Conservation (phyloP, 2,329 filamentous ascomycete genomes). For the Phyllosticta paracitricarpa region DNA sequence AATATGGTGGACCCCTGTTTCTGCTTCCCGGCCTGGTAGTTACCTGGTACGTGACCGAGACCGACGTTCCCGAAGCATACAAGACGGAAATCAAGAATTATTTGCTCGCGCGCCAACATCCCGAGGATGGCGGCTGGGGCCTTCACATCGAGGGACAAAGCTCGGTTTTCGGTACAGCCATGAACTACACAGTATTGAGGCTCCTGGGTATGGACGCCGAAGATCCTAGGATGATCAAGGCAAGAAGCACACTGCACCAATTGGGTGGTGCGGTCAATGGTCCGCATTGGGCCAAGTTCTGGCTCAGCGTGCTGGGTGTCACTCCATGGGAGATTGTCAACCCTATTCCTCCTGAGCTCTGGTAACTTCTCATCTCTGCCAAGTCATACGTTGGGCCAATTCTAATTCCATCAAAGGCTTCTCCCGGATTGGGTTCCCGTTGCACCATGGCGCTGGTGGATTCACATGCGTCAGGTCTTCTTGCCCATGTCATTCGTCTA, state of each 20-base stretch:
- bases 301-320: slow-evolving; percentile 76
- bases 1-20: slow-evolving; percentile 97
- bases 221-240: slow-evolving; percentile 75
- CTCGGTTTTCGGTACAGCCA: slow-evolving; percentile 76
- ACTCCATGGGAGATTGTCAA: slow-evolving; percentile 89
- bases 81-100: slow-evolving; percentile 89
- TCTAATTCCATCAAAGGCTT: slow-evolving; percentile 27
- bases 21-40: slow-evolving; percentile 77
- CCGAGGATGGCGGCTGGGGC: slow-evolving; percentile 92
- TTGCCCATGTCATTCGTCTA: slow-evolving; percentile 84
- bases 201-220: slow-evolving; percentile 76
- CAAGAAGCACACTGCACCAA: slow-evolving; percentile 69
- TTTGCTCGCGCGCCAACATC: slow-evolving; percentile 72
- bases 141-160: slow-evolving; percentile 91
- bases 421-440: slow-evolving; percentile 85
- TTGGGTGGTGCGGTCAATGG: slow-evolving; percentile 74
- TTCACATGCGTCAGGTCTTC: slow-evolving; percentile 96
- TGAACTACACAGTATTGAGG: slow-evolving; percentile 79
- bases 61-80: slow-evolving; percentile 69
- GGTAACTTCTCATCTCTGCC: slow-evolving; percentile 37
- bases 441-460: slow-evolving; percentile 93
- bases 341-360: slow-evolving; percentile 84
- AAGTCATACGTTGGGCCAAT: slow-evolving; percentile 12
- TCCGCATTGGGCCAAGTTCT: slow-evolving; percentile 97
- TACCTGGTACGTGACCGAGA: slow-evolving; percentile 81